Conservation (phyloP, 257 asterid genomes). For the Apocynum venetum region DNA sequence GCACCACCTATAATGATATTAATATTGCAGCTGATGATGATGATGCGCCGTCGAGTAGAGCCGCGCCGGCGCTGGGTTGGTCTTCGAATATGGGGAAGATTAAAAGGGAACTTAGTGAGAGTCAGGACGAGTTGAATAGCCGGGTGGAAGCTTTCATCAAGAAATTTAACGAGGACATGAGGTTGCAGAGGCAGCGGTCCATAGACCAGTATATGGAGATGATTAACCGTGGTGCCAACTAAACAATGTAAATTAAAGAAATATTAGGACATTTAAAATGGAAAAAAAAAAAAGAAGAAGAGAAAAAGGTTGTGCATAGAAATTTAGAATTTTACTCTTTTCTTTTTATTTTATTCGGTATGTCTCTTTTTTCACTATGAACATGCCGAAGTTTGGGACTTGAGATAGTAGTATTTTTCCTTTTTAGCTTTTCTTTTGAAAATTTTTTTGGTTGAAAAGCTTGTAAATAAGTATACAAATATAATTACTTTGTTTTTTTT, state of each 20-base stretch:
- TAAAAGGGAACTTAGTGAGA: constrained; percentile 23
- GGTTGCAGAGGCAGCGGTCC: constrained; percentile 38
- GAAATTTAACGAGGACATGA: constrained; percentile 40
- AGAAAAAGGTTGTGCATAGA: not conserved
- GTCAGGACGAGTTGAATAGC: constrained; percentile 36
- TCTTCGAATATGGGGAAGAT: constrained; percentile 7
- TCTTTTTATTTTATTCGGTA: not conserved
- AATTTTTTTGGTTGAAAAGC: not conserved
- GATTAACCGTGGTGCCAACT: constrained; percentile 31
- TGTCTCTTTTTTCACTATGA: not conserved
- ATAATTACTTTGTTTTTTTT: not conserved
- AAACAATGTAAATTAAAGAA: not conserved
- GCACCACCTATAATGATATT: constrained; percentile 17
- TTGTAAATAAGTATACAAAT: not conserved
- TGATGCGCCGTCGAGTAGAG: not conserved
- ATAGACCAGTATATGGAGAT: constrained; percentile 31
- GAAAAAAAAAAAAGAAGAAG: not conserved
- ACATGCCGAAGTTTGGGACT: not conserved
- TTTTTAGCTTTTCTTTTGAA: not conserved
- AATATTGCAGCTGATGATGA: not conserved
- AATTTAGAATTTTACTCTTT: not conserved
- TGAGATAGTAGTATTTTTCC: not conserved
- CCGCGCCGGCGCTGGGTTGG: constrained; percentile 7
- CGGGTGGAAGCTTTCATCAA: constrained; percentile 40
- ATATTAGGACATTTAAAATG: not conserved